Evolutionary conservation across 129 eudicot genomes (phyloP), one percentile per base, ranked within the genome.

Genomic region (Glebionis coronaria): DNA sequence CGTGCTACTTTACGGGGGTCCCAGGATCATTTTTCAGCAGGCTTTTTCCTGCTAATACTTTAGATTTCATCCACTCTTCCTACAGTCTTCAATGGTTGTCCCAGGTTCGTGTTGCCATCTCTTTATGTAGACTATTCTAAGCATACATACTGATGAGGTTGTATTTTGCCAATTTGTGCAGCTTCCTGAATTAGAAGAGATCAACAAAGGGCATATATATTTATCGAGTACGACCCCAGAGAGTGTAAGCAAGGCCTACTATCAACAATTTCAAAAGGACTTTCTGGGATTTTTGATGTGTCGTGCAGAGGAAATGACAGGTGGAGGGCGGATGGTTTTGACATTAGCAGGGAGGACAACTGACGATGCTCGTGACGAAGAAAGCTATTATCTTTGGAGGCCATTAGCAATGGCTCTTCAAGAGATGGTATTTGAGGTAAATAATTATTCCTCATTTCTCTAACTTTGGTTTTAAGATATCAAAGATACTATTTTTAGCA

Each of bases 11-110:
- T 23, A 23, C 1, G 1, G 25, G 25, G 25, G 25, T 23, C 25
- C 25, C 25, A 0, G 25, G 25, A 23, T 23, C 25, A 23, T 23
- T 23, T 23, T 23, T 23, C 25, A 23, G 25, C 25, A 23, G 25
- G 25, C 25, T 23, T 23, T 23, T 23, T 23, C 25, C 25, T 23
- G 25, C 25, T 23, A 23, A 23, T 23, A 23, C 25, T 23, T 2
- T 23, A 23, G 1, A 23, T 23, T 23, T 23, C 25, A 2, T 23
- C 25, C 25, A 23, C 25, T 23, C 25, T 23, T 23, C 25, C 25
- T 90, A 90, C 25, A 79, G 95, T 60, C 88, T 90, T 56, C 71
- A 68, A 40, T 87, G 95, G 91, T 73, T 87, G 5, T 90, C 97
- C 16, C 77, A 78, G 81, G 95, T 62, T 1, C 8, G 51, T 40